phyloP scores from a whole-genome alignment of 345 rosid species.

The Acer saccharum region DNA sequence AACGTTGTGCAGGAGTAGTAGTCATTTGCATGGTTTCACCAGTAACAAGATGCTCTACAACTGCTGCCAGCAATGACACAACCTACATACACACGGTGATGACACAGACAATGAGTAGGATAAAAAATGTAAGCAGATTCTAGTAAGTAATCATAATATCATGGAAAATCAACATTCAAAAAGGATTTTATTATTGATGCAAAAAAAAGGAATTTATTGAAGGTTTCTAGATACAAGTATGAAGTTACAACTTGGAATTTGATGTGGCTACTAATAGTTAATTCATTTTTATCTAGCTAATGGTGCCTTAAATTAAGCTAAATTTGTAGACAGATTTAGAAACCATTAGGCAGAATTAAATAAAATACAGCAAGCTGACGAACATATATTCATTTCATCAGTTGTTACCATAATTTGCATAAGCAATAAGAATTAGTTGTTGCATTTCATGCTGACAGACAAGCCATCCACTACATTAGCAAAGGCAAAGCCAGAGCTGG shows the following conservation, averaged over 20 bases:
- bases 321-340: background rate
- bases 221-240: background rate
- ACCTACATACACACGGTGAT: conserved; percentile 46
- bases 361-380: background rate
- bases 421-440: background rate
- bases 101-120: conserved; percentile 7
- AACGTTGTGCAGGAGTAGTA: conserved; percentile 69
- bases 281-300: background rate
- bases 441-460: background rate
- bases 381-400: background rate
- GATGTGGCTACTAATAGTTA: background rate
- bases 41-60: conserved; percentile 86
- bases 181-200: background rate
- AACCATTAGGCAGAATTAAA: background rate
- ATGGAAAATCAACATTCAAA: background rate
- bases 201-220: background rate
- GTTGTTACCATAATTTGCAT: background rate
- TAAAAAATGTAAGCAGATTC: background rate
- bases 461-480: background rate
- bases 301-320: background rate
- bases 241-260: background rate
- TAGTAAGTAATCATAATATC: background rate
- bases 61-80: conserved; percentile 77
- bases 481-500: background rate
- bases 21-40: conserved; percentile 99